Evolutionary conservation across 208 protist genomes (phyloP), one percentile per base, ranked within the genome.

Genomic region (Balamuthia mandrillaris): DNA sequence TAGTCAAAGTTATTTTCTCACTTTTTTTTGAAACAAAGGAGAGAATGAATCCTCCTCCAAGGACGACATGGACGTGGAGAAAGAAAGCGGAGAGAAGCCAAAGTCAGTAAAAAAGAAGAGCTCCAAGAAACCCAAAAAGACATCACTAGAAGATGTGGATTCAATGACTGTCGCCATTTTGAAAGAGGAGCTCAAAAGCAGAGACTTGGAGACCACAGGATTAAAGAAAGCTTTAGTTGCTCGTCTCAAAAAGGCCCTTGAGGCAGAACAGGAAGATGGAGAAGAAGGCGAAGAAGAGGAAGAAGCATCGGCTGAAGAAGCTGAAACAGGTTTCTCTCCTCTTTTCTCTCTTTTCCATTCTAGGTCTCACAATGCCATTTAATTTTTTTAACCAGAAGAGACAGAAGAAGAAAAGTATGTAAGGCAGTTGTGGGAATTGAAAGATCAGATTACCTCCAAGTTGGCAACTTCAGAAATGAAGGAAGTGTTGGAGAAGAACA

Each of bases 401-500:
- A 49, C 52, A 16, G 68, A 78, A n/a, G 68, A 58, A n/a, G 68
- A 54, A 9, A 49, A 78, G 44, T 78, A 58, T 49, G 68, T 78
- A 29, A 78, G 45, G 18, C 33, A 78, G 68, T 49, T 78, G 21
- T 78, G 68, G 68, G 68, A 52, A 3, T 35, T 78, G 27, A 78
- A 78, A 49, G 68, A 78, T 35, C 37, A 54, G 45, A 78, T 78
- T 49, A n/a, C 58, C 68, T 42, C 52, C 29, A 42, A 35, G 10
- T 49, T 78, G 33, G 24, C 68, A 24, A 58, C 47, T 35, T 42
- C 33, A 42, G 68, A 78, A 31, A 78, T 78, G 68, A 78, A 78
- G 68, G 14, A 78, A 33, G 47, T 78, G 27, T 49, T 78, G 33
- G 29, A 78, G 45, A 78, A 78, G 45, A 78, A 78, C 68, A 33